A percentile compares a stretch with the other conserved stretches of the same genome.
These are phyloP conservation scores for Carex parvula DNA, from an alignment of 176 grass and related monocot species.

Conservation along the genomic window DNA sequence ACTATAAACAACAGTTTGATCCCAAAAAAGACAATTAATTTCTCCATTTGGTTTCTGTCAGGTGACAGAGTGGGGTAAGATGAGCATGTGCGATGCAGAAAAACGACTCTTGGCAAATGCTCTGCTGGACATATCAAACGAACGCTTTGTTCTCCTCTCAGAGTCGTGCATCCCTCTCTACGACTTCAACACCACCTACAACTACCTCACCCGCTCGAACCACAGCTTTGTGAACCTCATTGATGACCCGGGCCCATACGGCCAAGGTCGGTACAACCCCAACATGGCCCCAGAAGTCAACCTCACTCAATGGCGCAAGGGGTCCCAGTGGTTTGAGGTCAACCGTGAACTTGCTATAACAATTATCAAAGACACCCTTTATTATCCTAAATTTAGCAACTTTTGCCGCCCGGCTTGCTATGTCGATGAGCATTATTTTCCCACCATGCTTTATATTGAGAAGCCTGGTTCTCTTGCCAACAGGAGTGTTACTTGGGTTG, in stretches of 20 bases:
- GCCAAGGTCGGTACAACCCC: conserved; percentile 71
- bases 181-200: conserved; percentile 78
- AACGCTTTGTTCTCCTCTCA: conserved; percentile 84
- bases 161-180: conserved; percentile 86
- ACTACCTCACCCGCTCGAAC: conserved; percentile 58
- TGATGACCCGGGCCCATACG: conserved; percentile 85
- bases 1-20: not conserved
- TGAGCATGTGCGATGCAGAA: conserved; percentile 98
- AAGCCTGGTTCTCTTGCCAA: conserved; percentile 65
- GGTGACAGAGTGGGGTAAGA: conserved; percentile 86
- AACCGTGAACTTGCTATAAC: conserved; percentile 47
- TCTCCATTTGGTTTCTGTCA: conserved; percentile 36
- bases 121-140: conserved; percentile 77
- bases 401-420: conserved; percentile 83
- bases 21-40: conserved; percentile 12
- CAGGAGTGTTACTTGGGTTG: conserved; percentile 82
- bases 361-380: conserved; percentile 58
- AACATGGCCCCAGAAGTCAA: conserved; percentile 89
- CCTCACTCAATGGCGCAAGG: conserved; percentile 84
- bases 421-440: conserved; percentile 95
- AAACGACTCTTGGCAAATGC: conserved; percentile 80
- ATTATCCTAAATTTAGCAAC: conserved; percentile 85
- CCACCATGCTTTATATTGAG: conserved; percentile 82
- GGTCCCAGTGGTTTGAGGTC: conserved; percentile 93
- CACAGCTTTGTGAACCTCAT: conserved; percentile 61